Conservation (phyloP, 2,329 filamentous ascomycete genomes). For the Trichoderma gracile region DNA sequence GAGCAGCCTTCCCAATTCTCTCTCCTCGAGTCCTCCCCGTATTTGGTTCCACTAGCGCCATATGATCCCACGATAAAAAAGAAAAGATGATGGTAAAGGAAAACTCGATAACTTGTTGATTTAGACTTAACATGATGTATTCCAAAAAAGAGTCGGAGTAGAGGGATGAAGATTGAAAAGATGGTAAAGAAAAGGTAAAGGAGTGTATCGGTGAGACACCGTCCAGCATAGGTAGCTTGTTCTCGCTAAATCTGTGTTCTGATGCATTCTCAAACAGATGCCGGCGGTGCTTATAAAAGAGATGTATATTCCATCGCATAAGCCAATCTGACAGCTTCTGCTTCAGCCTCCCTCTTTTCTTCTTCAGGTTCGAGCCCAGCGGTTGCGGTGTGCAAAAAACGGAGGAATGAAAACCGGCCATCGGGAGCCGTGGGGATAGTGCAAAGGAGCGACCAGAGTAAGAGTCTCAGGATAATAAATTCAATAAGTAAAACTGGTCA, state of each 20-base stretch:
- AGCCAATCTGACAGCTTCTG: background rate
- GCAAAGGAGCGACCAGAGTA: constrained; percentile 26
- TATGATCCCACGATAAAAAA: constrained; percentile 30
- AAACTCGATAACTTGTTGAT: background rate
- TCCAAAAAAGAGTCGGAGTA: constrained; percentile 27
- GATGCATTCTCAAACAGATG: background rate
- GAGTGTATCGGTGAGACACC: constrained; percentile 10
- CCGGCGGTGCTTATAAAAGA: background rate
- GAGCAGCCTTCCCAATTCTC: constrained; percentile 6
- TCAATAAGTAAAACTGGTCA: constrained; percentile 24
- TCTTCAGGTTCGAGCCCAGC: background rate
- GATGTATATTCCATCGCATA: background rate
- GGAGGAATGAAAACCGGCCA: background rate
- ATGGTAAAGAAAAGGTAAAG: background rate
- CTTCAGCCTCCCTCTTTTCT: background rate
- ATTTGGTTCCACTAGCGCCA: constrained; percentile 34
- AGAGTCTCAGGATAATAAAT: constrained; percentile 24
- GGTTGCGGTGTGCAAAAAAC: background rate
- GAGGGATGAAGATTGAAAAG: background rate
- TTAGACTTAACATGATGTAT: constrained; percentile 15
- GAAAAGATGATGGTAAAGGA: constrained; percentile 23
- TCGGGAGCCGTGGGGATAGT: background rate
- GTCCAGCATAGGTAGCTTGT: constrained; percentile 1
- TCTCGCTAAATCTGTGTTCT: constrained; percentile 5
- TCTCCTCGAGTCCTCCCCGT: constrained; percentile 24